Evolutionary conservation across 371 early-diverging fungal genomes (phyloP).

Genomic region (Encephalitozoon intestinalis): DNA sequence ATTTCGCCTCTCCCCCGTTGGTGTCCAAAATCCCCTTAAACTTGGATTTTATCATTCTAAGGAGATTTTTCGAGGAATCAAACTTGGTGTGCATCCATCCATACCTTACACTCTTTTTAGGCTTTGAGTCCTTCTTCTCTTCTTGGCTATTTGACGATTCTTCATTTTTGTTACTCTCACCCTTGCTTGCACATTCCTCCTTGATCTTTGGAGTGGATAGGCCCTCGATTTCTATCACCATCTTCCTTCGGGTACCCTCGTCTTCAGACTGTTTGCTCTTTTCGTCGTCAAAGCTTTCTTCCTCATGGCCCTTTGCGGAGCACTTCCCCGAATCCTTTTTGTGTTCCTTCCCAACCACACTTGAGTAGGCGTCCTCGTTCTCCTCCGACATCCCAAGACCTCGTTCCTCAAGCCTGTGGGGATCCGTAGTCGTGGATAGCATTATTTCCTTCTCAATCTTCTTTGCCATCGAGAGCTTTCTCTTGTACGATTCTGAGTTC

Average conservation of each 20-base stretch:
- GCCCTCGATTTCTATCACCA: conserved; percentile 5
- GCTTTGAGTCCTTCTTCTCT: not conserved
- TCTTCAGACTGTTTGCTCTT: not conserved
- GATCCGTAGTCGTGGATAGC: conserved; percentile 67
- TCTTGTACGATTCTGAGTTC: conserved; percentile 71
- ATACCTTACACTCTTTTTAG: not conserved
- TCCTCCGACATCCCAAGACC: conserved; percentile 65
- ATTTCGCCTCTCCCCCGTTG: not conserved
- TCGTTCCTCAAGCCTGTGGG: conserved; percentile 83
- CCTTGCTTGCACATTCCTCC: not conserved
- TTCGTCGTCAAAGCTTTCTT: not conserved
- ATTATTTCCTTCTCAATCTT: conserved; percentile 78
- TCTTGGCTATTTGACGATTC: not conserved
- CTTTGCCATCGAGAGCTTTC: conserved; percentile 73
- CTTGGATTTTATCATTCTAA: not conserved
- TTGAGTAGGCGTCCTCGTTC: conserved; percentile 61
- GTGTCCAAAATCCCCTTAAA: not conserved
- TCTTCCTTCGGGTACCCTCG: not conserved
- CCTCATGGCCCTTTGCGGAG: not conserved
- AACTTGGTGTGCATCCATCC: conserved; percentile 5
- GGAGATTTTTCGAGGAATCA: not conserved
- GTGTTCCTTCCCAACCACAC: conserved; percentile 18
- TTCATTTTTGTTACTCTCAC: not conserved
- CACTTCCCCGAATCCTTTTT: not conserved
- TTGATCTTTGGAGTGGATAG: not conserved